Evolutionary conservation across 192 early-diverging fungal genomes (phyloP).

Genomic region (Ambispora gerdemannii): DNA sequence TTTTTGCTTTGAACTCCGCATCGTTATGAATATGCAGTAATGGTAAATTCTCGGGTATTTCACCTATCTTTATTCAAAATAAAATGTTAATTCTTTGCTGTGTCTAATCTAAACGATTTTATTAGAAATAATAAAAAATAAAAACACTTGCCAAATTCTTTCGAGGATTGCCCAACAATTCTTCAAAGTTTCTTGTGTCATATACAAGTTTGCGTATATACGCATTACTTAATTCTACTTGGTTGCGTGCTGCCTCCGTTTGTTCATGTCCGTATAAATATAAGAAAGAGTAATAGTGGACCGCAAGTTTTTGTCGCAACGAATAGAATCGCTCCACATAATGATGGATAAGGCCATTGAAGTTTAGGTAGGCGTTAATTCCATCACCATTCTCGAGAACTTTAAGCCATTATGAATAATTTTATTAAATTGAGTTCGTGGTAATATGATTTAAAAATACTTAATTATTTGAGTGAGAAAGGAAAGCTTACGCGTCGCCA

Average conservation of each 20-base stretch:
- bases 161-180: conserved; percentile 7
- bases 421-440: conserved; percentile 46
- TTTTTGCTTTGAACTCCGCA: conserved; percentile 27
- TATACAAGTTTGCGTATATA: conserved; percentile 23
- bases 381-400: conserved; percentile 32
- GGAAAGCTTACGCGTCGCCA: conserved; percentile 39
- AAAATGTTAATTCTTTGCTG: not conserved
- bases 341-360: conserved; percentile 14
- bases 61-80: conserved; percentile 9
- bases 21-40: conserved; percentile 24
- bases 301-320: not conserved
- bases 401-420: conserved; percentile 60
- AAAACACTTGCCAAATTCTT: not conserved
- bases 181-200: conserved; percentile 15
- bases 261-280: conserved; percentile 14
- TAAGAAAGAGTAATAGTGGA: conserved; percentile 24
- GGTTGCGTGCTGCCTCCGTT: conserved; percentile 5
- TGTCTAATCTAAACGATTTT: not conserved
- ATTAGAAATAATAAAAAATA: not conserved
- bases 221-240: conserved; percentile 21
- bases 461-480: conserved; percentile 36
- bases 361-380: conserved; percentile 31
- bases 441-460: conserved; percentile 32
- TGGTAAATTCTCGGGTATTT: conserved; percentile 8
- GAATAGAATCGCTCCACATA: conserved; percentile 6